Base-by-base conservation (phyloP, 2,329 filamentous ascomycete species). In the Arthrobotrys iridis region DNA sequence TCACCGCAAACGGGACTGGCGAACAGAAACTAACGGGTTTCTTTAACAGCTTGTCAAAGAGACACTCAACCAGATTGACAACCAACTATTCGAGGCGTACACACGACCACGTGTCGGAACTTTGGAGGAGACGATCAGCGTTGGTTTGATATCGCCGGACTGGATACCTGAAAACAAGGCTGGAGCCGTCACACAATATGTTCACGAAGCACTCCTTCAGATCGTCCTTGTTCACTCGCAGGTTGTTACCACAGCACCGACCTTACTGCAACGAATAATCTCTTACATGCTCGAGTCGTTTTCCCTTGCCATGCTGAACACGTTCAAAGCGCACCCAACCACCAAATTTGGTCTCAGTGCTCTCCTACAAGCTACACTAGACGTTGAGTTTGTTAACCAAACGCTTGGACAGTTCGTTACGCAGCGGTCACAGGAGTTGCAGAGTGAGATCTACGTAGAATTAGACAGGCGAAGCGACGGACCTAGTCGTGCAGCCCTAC, bases 311-410 rank as follows among this genome's bases (percentile, higher is more conserved):
- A 88, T 98, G n/a, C 88, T 97, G 13, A 87, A 90, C 26, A 90
- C 92, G 0, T 97, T 98, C 85, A 85, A 87, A 81, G 81, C 85
- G 35, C 88, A 90, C 4, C 82, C 72, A 11, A 65, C 40, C 5
- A 22, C 85, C 3, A 85, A 85, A 18, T 98, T 95, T 83, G 87
- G 89, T 0, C 88, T 99, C 0, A 86, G 90, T 3, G 90, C 91
- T 4, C 87, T 99, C 58, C 96, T 98, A 90, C 96, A 99, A 83
- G 96, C 96, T 0, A 99, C 95, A 0, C 88, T 99, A 0, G 95
- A 99, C 80, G 93, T 97, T 0, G 95, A 99, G 82, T 98, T 99
- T 81, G 90, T 98, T 68, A 92, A 93, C 0, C 95, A 99, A 84
- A 97, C 94, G 3, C 86, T 99, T 33, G 91, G 88, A 75, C 90